A percentile compares a stretch with the other conserved stretches of the same genome.
These are phyloP conservation scores for Flaveria bidentis DNA, from an alignment of 129 eudicot genomes.

Conservation along the genomic window DNA sequence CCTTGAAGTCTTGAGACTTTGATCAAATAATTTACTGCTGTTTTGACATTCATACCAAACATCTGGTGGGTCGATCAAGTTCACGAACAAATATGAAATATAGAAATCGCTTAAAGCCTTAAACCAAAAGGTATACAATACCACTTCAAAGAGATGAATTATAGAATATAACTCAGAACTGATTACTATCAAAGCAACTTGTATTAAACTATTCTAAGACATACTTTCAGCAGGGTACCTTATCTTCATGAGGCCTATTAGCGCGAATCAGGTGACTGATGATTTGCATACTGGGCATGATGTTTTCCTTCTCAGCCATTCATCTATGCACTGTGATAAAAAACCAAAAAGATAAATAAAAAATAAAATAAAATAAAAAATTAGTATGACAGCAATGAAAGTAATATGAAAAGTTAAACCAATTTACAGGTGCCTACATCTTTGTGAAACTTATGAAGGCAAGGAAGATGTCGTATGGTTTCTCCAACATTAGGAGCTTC, in stretches of 20 bases:
- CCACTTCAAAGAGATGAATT: slow-evolving; percentile 1
- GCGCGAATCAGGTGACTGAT: slow-evolving; percentile 59
- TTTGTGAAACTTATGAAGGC: slow-evolving; percentile 95
- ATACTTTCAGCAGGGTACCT: slow-evolving; percentile 1
- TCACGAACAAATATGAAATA: background rate
- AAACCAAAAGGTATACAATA: slow-evolving; percentile 18
- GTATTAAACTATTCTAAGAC: slow-evolving; percentile 8
- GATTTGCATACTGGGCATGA: slow-evolving; percentile 97
- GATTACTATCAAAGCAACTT: slow-evolving; percentile 9
- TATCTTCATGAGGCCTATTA: slow-evolving; percentile 20
- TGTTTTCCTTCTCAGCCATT: slow-evolving; percentile 82
- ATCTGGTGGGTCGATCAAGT: background rate
- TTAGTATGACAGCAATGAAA: background rate
- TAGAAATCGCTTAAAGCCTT: slow-evolving; percentile 1
- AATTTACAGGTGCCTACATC: slow-evolving; percentile 50
- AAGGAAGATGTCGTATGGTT: slow-evolving; percentile 92
- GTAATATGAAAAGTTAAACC: background rate
- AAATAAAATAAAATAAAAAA: background rate
- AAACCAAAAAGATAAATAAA: background rate
- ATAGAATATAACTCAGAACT: slow-evolving; percentile 26
- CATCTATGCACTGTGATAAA: slow-evolving; percentile 82
- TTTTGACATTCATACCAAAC: background rate
- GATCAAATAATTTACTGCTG: background rate
- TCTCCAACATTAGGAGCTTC: slow-evolving; percentile 82
- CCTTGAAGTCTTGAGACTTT: background rate